A percentile compares a stretch with the other conserved stretches of the same genome.
Conservation (phyloP, 805 yeast species). For the Lachancea cidri region DNA sequence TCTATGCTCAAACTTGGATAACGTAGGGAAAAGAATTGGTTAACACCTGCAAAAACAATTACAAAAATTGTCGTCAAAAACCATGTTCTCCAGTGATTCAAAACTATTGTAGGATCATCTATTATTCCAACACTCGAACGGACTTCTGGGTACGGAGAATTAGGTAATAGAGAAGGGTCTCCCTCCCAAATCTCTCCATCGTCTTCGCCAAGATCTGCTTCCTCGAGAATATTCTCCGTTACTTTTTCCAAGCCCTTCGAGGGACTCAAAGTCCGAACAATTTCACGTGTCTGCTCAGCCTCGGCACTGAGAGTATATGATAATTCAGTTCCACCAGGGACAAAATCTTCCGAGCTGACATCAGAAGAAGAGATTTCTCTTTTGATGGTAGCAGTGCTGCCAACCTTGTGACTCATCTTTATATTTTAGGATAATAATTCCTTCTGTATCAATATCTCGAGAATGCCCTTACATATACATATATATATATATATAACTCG, state of each 20-base stretch:
- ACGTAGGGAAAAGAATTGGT: slow-evolving; percentile 50
- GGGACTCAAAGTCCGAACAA: slow-evolving; percentile 5
- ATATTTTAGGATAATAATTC: no score
- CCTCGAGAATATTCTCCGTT: background rate
- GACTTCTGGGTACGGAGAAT: slow-evolving; percentile 46
- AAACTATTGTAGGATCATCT: slow-evolving; percentile 45
- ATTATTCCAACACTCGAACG: slow-evolving; percentile 51
- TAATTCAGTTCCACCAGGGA: background rate
- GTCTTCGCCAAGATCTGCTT: slow-evolving; percentile 2
- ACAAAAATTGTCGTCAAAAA: slow-evolving; percentile 44
- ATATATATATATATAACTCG: no score
- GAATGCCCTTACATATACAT: no score
- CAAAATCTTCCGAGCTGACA: background rate
- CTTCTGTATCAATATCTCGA: no score
- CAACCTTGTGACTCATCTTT: background rate
- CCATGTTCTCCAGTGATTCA: slow-evolving; percentile 55
- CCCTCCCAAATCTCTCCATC: slow-evolving; percentile 23
- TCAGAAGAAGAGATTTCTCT: background rate
- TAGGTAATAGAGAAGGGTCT: slow-evolving; percentile 16
- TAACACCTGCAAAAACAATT: slow-evolving; percentile 51
- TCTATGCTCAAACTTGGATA: slow-evolving; percentile 46
- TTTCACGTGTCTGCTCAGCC: slow-evolving; percentile 4
- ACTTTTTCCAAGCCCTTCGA: background rate
- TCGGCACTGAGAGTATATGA: background rate
- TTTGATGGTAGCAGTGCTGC: background rate